Evolutionary conservation across 2,329 filamentous ascomycete genomes (phyloP).

Genomic region (Fusarium xylarioides): DNA sequence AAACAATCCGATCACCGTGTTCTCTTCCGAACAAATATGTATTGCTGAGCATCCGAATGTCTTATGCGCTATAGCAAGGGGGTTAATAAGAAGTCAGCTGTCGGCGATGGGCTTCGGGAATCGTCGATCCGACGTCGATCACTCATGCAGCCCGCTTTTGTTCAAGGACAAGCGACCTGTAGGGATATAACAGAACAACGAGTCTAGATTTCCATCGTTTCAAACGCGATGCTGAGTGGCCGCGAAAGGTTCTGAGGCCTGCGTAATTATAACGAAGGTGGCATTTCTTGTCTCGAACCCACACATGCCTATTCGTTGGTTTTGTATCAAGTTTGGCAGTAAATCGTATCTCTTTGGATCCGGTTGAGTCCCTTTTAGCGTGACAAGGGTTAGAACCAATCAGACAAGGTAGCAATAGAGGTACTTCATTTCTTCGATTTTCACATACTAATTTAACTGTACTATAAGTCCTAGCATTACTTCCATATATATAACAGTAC

Average conservation of each 20-base stretch:
- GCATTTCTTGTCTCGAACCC: neutral
- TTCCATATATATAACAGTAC: no score
- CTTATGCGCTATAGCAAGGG: conserved; percentile 6
- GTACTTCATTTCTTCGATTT: no score
- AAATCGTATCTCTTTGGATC: no score
- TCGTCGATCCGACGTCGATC: conserved; percentile 35
- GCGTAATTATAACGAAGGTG: neutral
- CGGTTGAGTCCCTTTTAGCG: no score
- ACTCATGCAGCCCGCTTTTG: conserved; percentile 22
- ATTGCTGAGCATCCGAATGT: neutral
- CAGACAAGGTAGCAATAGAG: no score
- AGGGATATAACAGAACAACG: neutral
- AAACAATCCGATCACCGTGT: neutral
- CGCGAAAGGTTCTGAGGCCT: neutral
- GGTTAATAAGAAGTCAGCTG: neutral
- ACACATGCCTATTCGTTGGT: neutral
- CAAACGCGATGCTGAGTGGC: neutral
- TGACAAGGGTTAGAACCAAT: no score
- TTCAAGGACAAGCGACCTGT: neutral
- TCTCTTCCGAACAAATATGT: neutral
- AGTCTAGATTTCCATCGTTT: neutral
- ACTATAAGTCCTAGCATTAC: no score
- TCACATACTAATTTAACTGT: no score
- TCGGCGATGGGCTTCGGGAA: conserved; percentile 29
- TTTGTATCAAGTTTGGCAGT: neutral